Percentiles rank a stretch among this genome's conserved stretches.
These are phyloP conservation scores for Corynascus novoguineensis DNA, from an alignment of 495 filamentous ascomycete species.

Conservation along the genomic window DNA sequence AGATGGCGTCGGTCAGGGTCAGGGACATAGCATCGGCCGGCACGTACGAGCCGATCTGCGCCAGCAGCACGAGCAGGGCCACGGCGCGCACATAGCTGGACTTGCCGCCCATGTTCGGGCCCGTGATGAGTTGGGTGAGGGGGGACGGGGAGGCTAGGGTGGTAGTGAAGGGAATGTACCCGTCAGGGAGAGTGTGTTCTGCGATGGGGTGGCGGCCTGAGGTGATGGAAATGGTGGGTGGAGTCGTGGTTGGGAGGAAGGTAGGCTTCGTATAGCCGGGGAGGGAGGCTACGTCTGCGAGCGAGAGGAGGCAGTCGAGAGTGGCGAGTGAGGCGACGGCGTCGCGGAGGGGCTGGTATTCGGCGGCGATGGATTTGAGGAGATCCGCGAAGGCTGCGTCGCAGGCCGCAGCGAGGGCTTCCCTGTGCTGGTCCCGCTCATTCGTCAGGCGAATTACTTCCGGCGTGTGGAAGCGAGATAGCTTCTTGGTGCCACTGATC, in stretches of 20 bases:
- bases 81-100: conserved; percentile 89
- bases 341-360: conserved; percentile 87
- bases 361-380: conserved; percentile 63
- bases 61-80: conserved; percentile 88
- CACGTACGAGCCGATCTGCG: conserved; percentile 91
- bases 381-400: conserved; percentile 73
- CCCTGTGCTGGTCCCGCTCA: conserved; percentile 92
- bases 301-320: conserved; percentile 84
- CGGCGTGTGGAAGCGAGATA: conserved; percentile 92
- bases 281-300: conserved; percentile 73
- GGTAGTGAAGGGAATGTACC: conserved; percentile 91
- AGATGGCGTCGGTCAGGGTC: conserved; percentile 83
- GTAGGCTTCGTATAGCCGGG: conserved; percentile 88
- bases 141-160: conserved; percentile 53
- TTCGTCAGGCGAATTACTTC: conserved; percentile 74
- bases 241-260: conserved; percentile 54
- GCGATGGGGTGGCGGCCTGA: conserved; percentile 93
- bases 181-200: conserved; percentile 77
- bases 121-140: conserved; percentile 83
- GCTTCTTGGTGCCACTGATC: conserved; percentile 86
- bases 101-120: conserved; percentile 99
- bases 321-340: conserved; percentile 79
- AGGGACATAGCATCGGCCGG: conserved; percentile 69
- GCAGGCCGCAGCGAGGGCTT: conserved; percentile 85
- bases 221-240: conserved; percentile 63